A percentile compares a stretch with the other conserved stretches of the same genome.
These are phyloP conservation scores for Malassezia sympodialis DNA, from an alignment of 1,284 basidiomycete species.

Conservation along the genomic window DNA sequence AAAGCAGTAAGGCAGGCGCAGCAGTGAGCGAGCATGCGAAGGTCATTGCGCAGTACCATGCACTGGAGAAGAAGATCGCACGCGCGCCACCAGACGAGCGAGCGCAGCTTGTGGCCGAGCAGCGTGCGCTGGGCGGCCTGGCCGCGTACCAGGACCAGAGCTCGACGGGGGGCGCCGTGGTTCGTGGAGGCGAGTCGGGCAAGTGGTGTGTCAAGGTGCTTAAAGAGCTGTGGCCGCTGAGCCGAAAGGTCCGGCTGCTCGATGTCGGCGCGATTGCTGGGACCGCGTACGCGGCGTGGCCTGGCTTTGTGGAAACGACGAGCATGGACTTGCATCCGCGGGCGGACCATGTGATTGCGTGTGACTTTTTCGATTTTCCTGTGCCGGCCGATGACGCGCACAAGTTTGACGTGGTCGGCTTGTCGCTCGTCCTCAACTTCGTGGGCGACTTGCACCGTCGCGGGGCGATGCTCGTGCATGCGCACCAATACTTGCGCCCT, in stretches of 20 bases:
- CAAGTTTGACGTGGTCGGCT: slow-evolving; percentile 47
- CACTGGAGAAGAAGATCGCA: slow-evolving; percentile 39
- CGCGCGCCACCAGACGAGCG: slow-evolving; percentile 27
- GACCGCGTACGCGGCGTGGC: slow-evolving; percentile 46
- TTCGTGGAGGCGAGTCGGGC: slow-evolving; percentile 24
- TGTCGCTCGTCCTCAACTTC: slow-evolving; percentile 51
- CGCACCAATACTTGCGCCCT: slow-evolving; percentile 33
- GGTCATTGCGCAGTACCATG: slow-evolving; percentile 39
- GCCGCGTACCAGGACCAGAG: slow-evolving; percentile 40
- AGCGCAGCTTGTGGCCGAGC: slow-evolving; percentile 22
- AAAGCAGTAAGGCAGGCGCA: not conserved
- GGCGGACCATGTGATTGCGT: slow-evolving; percentile 41
- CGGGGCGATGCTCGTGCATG: slow-evolving; percentile 33
- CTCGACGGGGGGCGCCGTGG: slow-evolving; percentile 21
- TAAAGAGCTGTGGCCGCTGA: slow-evolving; percentile 8
- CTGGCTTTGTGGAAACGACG: slow-evolving; percentile 43
- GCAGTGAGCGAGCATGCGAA: slow-evolving; percentile 22
- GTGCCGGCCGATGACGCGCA: slow-evolving; percentile 20
- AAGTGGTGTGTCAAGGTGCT: slow-evolving; percentile 41
- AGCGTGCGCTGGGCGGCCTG: slow-evolving; percentile 34
- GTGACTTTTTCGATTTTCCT: slow-evolving; percentile 49
- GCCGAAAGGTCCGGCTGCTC: slow-evolving; percentile 31
- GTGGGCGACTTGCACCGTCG: slow-evolving; percentile 47
- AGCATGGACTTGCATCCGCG: slow-evolving; percentile 50
- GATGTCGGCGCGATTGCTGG: slow-evolving; percentile 50